Conservation (phyloP, 2,329 filamentous ascomycete genomes). For the Cadophora gregata region DNA sequence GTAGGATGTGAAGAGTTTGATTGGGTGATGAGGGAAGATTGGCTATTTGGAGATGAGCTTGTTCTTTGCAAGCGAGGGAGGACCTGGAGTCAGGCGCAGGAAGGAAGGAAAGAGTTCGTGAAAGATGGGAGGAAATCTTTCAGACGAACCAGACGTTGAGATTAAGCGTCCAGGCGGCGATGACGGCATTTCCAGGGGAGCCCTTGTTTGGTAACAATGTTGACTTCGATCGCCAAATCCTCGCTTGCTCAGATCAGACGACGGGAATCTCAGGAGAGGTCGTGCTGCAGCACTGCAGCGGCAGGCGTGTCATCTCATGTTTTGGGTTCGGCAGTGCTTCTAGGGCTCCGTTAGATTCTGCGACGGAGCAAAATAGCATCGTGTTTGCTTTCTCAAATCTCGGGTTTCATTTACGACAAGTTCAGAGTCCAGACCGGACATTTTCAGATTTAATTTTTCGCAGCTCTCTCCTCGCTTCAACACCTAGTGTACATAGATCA, state of each 20-base stretch:
- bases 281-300: neutral
- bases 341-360: neutral
- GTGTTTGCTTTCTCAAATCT: too few relatives aligned
- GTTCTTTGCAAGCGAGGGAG: neutral
- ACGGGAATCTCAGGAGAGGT: neutral
- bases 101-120: neutral
- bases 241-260: conserved; percentile 3
- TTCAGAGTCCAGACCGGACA: too few relatives aligned
- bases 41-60: neutral
- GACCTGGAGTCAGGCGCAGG: neutral
- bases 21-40: neutral
- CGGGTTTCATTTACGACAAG: too few relatives aligned
- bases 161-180: neutral
- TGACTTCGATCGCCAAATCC: neutral
- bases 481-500: too few relatives aligned
- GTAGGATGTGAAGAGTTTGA: neutral
- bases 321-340: neutral
- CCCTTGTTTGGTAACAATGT: neutral
- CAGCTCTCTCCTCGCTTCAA: too few relatives aligned
- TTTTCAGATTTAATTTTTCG: too few relatives aligned
- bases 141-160: neutral
- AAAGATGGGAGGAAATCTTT: neutral
- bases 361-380: too few relatives aligned
- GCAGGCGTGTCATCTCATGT: neutral
- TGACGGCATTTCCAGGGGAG: conserved; percentile 1